Evolutionary conservation across 164 flowering plant genomes (phyloP), one percentile per base, ranked within the genome.

Genomic region (Nelumbo lutea): DNA sequence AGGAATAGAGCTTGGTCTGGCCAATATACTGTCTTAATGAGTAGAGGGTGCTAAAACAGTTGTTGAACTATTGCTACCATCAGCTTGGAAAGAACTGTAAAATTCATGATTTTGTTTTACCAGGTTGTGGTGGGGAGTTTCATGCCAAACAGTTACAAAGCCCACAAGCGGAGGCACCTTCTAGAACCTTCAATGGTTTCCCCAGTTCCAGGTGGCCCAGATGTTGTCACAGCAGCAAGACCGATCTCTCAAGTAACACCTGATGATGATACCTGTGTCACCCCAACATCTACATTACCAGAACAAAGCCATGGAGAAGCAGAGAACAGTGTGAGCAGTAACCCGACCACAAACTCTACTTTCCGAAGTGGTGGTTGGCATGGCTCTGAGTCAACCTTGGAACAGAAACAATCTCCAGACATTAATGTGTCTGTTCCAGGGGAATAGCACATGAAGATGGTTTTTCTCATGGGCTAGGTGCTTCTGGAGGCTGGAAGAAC

Each of bases 61-160:
- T 46, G 6, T 46, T 46, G 6, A 46, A 46, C 48, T 46, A 4
- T 1, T 13, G 13, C 38, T 56, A 15, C 59, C 59, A 59, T 40
- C 11, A 59, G 27, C 6, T 1, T 59, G 42, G 27, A 56, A 44
- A 42, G n/a, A 27, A 11, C 13, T 41, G 0, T 52, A 65, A 57
- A 55, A 47, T 61, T 57, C 56, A 52, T 63, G 6, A 57, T 27
- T 27, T 50, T 71, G 27, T 11, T 72, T 69, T 61, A 7, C 48
- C 81, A 90, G 97, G 71, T 86, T 74, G 94, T 90, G 69, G 78
- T 90, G 41, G 94, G 93, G 39, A 90, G 88, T 78, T 90, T 90
- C 80, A 69, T 80, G 81, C 87, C 90, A 45, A 81, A 76, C 63
- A 84, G 77, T 46, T 75, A 57, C 59, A 82, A 81, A 68, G 50